Evolutionary conservation across 1,284 basidiomycete species (phyloP).

Genomic region (Ceratobasidium sp.): DNA sequence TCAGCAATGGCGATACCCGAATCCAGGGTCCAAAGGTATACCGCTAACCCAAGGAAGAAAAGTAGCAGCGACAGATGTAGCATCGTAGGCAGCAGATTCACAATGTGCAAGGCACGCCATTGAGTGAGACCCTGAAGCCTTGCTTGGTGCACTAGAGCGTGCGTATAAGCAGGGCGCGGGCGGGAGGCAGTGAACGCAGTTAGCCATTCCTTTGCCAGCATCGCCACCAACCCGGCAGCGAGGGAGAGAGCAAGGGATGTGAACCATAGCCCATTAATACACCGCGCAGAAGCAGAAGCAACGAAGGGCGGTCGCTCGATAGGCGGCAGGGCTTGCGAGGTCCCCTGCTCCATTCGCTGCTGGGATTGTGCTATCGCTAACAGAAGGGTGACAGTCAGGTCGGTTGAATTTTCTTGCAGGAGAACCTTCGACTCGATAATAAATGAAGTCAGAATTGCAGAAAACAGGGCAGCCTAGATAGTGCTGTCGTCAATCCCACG

Average conservation of each 20-base stretch:
- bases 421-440: too few relatives aligned
- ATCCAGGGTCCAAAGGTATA: slow-evolving; percentile 24
- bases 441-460: too few relatives aligned
- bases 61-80: slow-evolving; percentile 33
- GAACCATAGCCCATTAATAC: slow-evolving; percentile 39
- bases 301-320: not conserved
- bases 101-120: slow-evolving; percentile 22
- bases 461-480: too few relatives aligned
- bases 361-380: too few relatives aligned
- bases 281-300: not conserved
- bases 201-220: slow-evolving; percentile 38
- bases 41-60: slow-evolving; percentile 7
- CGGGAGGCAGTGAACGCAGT: not conserved
- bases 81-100: slow-evolving; percentile 18
- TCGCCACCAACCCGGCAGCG: not conserved
- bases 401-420: too few relatives aligned
- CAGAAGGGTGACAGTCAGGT: too few relatives aligned
- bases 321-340: not conserved
- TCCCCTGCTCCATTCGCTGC: too few relatives aligned
- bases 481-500: too few relatives aligned
- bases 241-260: slow-evolving; percentile 14
- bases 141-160: slow-evolving; percentile 4
- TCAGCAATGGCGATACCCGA: not conserved
- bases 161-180: not conserved
- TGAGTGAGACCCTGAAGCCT: not conserved